Base-by-base conservation (phyloP, 2,329 filamentous ascomycete genomes). In the Aspergillus tanneri region DNA sequence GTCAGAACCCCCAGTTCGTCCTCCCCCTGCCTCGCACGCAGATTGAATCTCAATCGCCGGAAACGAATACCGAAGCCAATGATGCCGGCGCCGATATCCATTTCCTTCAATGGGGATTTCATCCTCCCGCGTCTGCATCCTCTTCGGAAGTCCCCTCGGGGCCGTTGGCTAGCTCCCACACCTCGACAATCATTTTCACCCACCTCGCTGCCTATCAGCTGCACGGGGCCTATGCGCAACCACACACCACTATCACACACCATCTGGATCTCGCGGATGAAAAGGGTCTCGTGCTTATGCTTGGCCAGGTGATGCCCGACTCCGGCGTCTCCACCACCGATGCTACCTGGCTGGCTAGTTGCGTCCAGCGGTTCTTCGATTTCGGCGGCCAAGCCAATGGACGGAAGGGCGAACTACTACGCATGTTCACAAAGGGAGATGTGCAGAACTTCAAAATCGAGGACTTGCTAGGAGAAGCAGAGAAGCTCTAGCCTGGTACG, bases 61-160 rank as follows among this genome's bases (percentile, higher is more conserved):
- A 56, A 4, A 53, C 52, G 9, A 72, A 73, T 38, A 56, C 53
- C 5, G 48, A 59, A 56, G 51, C 66, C 54, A 35, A 59, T 47
- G 70, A 60, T 16, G 64, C 61, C 39, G 89, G 88, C 43, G 89
- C 90, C 38, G 93, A 97, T 70, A 90, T 99, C 37, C 93, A 99
- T 72, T 96, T 95, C 70, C 72, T 99, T 53, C 92, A 99, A 72
- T 99, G 95, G 90, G 88, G 87, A 0, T 96, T 96, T 71, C 91
- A 95, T 51, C 79, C 84, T 0, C 57, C 62, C 1, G 49, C 57
- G n/a, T 39, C 56, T 4, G 52, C 57, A 10, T 56, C 62, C 1
- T 50, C 57, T 14, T 40, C 56, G 5, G 52, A 57, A 10, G 45
- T 47, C 4, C 46, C 62, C 1, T 50, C 60, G 3, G 53, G 43